Percentiles rank a stretch among this genome's conserved stretches.
Evolutionary conservation across 768 basidiomycete genomes (phyloP).

Genomic region (Plicaturopsis crispa): DNA sequence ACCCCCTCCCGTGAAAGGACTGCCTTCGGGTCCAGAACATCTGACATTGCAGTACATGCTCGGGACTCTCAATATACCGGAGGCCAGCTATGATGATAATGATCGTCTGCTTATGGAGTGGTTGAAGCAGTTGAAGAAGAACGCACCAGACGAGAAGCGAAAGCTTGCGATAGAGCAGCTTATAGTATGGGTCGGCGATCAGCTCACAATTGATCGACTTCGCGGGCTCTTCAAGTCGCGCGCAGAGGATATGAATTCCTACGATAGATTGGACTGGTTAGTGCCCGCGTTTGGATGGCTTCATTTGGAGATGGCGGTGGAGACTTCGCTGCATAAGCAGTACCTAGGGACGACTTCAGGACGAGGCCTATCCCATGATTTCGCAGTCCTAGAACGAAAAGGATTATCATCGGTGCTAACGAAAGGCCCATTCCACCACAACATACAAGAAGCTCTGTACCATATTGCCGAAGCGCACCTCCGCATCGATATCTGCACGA

Average conservation of each 20-base stretch:
- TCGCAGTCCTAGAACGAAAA: conserved; percentile 7
- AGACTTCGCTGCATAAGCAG: conserved; percentile 31
- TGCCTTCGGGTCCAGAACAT: conserved; percentile 8
- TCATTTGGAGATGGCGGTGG: conserved; percentile 31
- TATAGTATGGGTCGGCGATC: conserved; percentile 23
- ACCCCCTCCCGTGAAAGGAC: conserved; percentile 9
- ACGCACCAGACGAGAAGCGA: neutral
- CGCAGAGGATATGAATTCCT: conserved; percentile 9
- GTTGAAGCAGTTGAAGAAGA: conserved; percentile 9
- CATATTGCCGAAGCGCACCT: conserved; percentile 16
- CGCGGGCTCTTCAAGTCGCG: conserved; percentile 9
- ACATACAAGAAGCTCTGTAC: conserved; percentile 11
- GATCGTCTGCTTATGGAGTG: conserved; percentile 8
- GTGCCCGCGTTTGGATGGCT: conserved; percentile 29
- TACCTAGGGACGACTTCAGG: conserved; percentile 24
- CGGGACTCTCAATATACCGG: conserved; percentile 11
- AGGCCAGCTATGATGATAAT: conserved; percentile 17
- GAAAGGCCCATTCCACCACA: conserved; percentile 6
- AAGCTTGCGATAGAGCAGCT: conserved; percentile 1
- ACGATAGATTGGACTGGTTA: conserved; percentile 10
- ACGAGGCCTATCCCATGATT: conserved; percentile 19
- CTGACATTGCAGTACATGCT: conserved; percentile 9
- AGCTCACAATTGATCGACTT: conserved; percentile 10
- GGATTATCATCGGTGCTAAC: conserved; percentile 3
- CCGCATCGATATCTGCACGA: conserved; percentile 8